A percentile compares a stretch with the other conserved stretches of the same genome.
Conservation (phyloP, 129 eudicot species). For the Centella asiatica region DNA sequence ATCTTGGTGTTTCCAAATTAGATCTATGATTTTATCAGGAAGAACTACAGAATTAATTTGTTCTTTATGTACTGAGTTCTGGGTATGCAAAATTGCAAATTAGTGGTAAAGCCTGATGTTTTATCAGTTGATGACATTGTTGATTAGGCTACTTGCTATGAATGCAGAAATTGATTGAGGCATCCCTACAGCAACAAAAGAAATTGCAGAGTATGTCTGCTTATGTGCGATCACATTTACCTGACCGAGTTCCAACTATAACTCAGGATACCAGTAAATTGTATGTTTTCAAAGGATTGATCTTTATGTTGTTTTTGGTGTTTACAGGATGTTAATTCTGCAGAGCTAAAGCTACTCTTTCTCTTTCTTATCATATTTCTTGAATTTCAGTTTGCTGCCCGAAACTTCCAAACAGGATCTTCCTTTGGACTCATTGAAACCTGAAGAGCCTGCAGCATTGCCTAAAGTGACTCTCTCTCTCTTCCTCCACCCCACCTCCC, state of each 20-base stretch:
- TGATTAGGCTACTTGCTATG: constrained; percentile 16
- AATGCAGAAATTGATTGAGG: constrained; percentile 75
- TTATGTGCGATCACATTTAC: constrained; percentile 46
- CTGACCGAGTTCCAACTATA: constrained; percentile 31
- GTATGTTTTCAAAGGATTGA: constrained; percentile 24
- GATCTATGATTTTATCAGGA: too few relatives aligned
- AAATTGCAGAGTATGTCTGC: constrained; percentile 65
- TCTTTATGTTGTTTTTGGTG: constrained; percentile 3
- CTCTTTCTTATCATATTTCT: constrained; percentile 2
- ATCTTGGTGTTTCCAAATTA: too few relatives aligned
- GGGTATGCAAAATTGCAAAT: background rate
- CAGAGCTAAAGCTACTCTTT: background rate
- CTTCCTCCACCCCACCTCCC: background rate
- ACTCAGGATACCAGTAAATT: constrained; percentile 32
- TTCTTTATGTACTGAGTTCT: background rate
- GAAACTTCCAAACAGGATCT: constrained; percentile 42
- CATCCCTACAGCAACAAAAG: constrained; percentile 67
- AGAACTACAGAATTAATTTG: too few relatives aligned
- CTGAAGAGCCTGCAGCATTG: constrained; percentile 48
- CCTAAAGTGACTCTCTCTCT: constrained; percentile 43
- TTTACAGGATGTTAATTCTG: background rate
- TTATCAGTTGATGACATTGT: background rate
- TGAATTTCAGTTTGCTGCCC: constrained; percentile 29
- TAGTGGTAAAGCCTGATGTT: background rate
- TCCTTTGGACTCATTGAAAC: constrained; percentile 32